Conservation (phyloP, 1,139 yeast genomes). For the Yamadazyma oceani region DNA sequence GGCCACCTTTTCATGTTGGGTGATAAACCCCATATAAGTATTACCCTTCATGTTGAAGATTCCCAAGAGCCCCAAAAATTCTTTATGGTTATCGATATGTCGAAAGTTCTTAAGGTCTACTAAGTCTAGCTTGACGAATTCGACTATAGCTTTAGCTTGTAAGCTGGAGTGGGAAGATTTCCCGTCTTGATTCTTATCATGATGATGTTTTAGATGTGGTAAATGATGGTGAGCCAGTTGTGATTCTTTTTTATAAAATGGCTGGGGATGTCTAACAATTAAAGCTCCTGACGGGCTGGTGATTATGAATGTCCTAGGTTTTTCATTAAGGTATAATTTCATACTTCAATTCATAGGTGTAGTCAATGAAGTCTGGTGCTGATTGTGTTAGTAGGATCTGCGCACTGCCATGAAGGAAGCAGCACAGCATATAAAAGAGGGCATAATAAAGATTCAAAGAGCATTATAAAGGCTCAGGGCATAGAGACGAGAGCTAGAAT, state of each 20-base stretch:
- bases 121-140: slow-evolving; percentile 40
- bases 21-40: slow-evolving; percentile 58
- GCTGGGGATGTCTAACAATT: slow-evolving; percentile 48
- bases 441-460: no score
- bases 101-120: slow-evolving; percentile 40
- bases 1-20: slow-evolving; percentile 57
- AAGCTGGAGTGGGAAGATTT: slow-evolving; percentile 2
- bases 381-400: background rate
- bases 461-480: no score
- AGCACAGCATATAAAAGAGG: no score
- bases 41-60: slow-evolving; percentile 53
- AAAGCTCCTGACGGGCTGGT: slow-evolving; percentile 50
- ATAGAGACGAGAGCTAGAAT: no score
- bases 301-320: slow-evolving; percentile 57
- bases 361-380: no score
- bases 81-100: slow-evolving; percentile 40
- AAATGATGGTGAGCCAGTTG: background rate
- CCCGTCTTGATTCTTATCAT: slow-evolving; percentile 2
- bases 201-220: slow-evolving; percentile 13
- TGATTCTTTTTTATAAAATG: slow-evolving; percentile 28
- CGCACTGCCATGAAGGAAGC: background rate
- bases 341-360: slow-evolving; percentile 20
- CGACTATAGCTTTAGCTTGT: slow-evolving; percentile 46
- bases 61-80: slow-evolving; percentile 61
- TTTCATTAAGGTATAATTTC: slow-evolving; percentile 51